phyloP scores from a whole-genome alignment of 192 early-diverging fungal genomes.

The Mortierella alpina region DNA sequence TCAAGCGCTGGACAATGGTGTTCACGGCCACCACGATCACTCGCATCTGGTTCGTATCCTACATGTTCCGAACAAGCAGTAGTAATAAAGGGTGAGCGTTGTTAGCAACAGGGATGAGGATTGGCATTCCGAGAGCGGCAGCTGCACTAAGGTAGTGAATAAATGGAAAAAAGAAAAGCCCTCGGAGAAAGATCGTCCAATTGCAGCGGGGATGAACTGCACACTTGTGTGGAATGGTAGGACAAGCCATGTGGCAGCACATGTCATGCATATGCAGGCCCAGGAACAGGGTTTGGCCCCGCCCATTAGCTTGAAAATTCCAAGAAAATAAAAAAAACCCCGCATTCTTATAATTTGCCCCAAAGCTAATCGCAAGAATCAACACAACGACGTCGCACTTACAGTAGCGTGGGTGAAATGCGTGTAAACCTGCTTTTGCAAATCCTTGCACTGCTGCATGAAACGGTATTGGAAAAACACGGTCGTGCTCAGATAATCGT shows the following conservation, averaged over 20 bases:
- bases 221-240: neutral
- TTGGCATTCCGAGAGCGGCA: neutral
- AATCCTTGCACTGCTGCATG: conserved; percentile 52
- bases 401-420: conserved; percentile 63
- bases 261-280: neutral
- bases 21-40: conserved; percentile 65
- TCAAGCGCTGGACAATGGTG: conserved; percentile 62
- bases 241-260: conserved; percentile 4
- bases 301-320: neutral
- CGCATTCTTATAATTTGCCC: neutral
- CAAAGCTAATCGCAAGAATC: neutral
- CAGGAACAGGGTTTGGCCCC: neutral
- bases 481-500: conserved; percentile 58
- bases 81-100: neutral
- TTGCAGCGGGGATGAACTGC: neutral
- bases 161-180: neutral
- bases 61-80: neutral
- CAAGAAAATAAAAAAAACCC: neutral
- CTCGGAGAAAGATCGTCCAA: neutral
- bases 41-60: conserved; percentile 67
- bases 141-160: too few species aligned
- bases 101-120: neutral
- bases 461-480: conserved; percentile 61
- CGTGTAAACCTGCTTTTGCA: conserved; percentile 60
- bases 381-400: conserved; percentile 12